Percentiles rank a stretch among this genome's conserved stretches.
These are phyloP conservation scores for Erigeron philadelphicus DNA, from an alignment of 140 eudicot species.

Conservation along the genomic window DNA sequence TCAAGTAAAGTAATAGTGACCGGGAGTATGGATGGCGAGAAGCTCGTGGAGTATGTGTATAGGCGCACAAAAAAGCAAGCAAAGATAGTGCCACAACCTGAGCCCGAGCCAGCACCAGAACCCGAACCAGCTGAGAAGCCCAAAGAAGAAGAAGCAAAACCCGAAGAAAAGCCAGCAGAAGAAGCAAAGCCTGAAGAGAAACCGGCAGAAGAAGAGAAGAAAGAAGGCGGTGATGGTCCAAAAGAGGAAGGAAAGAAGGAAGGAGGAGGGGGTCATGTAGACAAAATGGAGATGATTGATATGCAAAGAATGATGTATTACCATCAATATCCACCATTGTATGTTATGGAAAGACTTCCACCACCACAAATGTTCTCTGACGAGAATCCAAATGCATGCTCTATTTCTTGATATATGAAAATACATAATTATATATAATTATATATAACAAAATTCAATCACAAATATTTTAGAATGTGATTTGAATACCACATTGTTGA, in stretches of 20 bases:
- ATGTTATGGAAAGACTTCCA: constrained; percentile 70
- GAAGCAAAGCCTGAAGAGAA: constrained; percentile 45
- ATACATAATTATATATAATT: not conserved
- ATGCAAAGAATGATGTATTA: constrained; percentile 71
- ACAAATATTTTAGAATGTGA: constrained; percentile 38
- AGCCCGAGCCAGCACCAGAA: constrained; percentile 42
- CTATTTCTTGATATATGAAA: constrained; percentile 26
- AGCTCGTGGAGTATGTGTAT: constrained; percentile 74
- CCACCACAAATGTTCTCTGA: constrained; percentile 86
- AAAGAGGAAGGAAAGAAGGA: constrained; percentile 22
- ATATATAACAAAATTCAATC: constrained; percentile 21
- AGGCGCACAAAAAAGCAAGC: constrained; percentile 73
- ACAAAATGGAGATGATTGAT: constrained; percentile 14
- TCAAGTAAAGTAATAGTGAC: constrained; percentile 68
- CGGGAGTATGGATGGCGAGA: constrained; percentile 70
- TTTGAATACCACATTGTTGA: constrained; percentile 25
- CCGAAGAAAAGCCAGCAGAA: constrained; percentile 34
- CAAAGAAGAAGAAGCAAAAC: constrained; percentile 28
- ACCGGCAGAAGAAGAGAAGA: constrained; percentile 32
- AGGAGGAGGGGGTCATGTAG: constrained; percentile 1
- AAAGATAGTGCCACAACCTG: constrained; percentile 67
- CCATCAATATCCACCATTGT: constrained; percentile 64
- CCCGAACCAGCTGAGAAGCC: constrained; percentile 40
- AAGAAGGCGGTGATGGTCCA: constrained; percentile 29
- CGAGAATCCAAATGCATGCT: constrained; percentile 86